Percentiles rank a stretch among this genome's conserved stretches.
phyloP scores from a whole-genome alignment of 352 stramenopile genomes.

The Phytopythium boreale region DNA sequence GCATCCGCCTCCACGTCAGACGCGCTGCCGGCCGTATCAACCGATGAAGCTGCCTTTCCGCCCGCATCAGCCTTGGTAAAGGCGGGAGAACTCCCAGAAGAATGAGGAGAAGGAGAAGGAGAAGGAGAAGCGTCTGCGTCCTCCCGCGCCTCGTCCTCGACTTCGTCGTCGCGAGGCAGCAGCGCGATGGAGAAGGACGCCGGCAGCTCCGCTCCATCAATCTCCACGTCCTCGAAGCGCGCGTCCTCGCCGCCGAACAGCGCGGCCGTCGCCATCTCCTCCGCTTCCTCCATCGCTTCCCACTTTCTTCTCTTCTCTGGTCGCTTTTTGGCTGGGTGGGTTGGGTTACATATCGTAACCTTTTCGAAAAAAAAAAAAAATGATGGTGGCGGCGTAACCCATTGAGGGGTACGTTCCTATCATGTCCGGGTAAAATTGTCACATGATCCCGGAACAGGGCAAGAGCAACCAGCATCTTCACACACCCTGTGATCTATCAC shows the following conservation, averaged over 20 bases:
- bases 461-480: too few species aligned
- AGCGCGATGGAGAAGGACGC: conserved; percentile 45
- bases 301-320: conserved; percentile 7
- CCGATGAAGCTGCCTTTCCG: neutral
- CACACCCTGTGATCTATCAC: neutral
- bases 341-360: neutral
- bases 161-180: conserved; percentile 23
- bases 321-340: neutral
- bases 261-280: conserved; percentile 48
- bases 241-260: conserved; percentile 47
- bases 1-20: neutral
- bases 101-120: neutral
- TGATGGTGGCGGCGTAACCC: neutral
- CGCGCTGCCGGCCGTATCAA: neutral
- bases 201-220: conserved; percentile 43
- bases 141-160: conserved; percentile 4
- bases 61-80: neutral
- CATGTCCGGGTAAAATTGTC: neutral
- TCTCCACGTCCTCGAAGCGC: conserved; percentile 52
- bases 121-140: neutral
- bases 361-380: neutral
- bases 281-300: conserved; percentile 36
- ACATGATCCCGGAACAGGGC: too few species aligned
- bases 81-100: neutral
- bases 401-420: neutral